A percentile compares a stretch with the other conserved stretches of the same genome.
Evolutionary conservation across 768 basidiomycete genomes (phyloP).

Genomic region (Boletus reticuloceps): DNA sequence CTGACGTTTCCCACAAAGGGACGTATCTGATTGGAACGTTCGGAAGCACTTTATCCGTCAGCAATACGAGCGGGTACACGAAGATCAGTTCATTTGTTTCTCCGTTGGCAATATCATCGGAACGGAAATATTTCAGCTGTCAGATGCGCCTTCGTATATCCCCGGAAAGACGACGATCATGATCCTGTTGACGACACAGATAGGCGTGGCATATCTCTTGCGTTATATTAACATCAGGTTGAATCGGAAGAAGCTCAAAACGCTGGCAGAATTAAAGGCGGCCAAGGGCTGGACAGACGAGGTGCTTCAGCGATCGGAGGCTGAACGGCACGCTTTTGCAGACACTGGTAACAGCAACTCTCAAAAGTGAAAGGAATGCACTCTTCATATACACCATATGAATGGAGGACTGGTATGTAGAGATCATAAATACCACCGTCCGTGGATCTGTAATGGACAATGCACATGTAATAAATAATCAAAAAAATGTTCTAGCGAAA

Average conservation of each 20-base stretch:
- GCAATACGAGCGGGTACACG: conserved; percentile 25
- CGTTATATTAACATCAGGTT: conserved; percentile 18
- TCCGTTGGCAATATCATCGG: too few species aligned
- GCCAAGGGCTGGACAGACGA: conserved; percentile 24
- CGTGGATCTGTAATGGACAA: conserved; percentile 11
- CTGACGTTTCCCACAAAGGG: conserved; percentile 4
- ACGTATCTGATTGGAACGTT: conserved; percentile 13
- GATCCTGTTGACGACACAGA: background rate
- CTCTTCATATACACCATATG: conserved; percentile 36
- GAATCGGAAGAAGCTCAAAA: conserved; percentile 17
- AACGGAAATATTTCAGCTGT: too few species aligned
- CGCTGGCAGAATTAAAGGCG: background rate
- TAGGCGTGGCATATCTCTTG: conserved; percentile 18
- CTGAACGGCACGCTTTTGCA: conserved; percentile 25
- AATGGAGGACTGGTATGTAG: conserved; percentile 15
- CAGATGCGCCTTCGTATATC: too few species aligned
- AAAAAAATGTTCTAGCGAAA: conserved; percentile 35
- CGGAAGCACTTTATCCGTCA: background rate
- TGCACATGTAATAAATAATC: conserved; percentile 14
- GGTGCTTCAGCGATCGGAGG: background rate
- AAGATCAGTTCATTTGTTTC: conserved; percentile 1
- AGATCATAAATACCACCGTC: conserved; percentile 27
- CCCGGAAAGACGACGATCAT: too few species aligned
- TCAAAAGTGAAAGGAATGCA: conserved; percentile 23
- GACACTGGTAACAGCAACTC: background rate